Percentiles rank a stretch among this genome's conserved stretches.
Evolutionary conservation across 73 alveolate genomes (phyloP).

Genomic region (Symbiodinium natans): DNA sequence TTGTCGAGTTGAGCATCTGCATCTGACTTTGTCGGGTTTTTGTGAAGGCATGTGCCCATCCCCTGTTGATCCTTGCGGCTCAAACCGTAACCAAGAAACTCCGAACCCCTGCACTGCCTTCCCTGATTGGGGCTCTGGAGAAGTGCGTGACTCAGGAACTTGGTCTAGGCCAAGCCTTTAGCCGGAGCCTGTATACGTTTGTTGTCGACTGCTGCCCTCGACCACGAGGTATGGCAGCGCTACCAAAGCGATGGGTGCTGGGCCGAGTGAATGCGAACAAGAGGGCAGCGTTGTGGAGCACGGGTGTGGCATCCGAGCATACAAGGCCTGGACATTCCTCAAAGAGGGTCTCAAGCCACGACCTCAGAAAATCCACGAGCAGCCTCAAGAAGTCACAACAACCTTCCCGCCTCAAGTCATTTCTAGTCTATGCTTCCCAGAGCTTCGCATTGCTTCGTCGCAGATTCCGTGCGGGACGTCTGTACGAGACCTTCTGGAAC

Average conservation of each 20-base stretch:
- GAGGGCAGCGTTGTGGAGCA: background rate
- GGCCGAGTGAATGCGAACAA: background rate
- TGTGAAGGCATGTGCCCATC: too few species aligned
- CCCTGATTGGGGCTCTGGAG: background rate
- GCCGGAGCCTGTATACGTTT: too few species aligned
- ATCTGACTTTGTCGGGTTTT: too few species aligned
- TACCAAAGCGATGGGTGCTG: constrained; percentile 61
- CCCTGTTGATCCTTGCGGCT: too few species aligned
- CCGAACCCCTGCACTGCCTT: background rate
- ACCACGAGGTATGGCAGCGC: constrained; percentile 44
- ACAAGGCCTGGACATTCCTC: constrained; percentile 77
- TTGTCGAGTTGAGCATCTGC: too few species aligned
- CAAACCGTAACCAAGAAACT: background rate
- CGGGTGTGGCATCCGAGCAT: background rate
- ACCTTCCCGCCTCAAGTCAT: background rate
- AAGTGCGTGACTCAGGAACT: background rate
- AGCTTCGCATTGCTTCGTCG: background rate
- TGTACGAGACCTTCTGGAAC: constrained; percentile 74
- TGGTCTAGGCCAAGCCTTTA: too few species aligned
- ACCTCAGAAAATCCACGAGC: background rate
- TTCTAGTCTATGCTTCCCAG: background rate
- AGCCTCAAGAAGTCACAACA: background rate
- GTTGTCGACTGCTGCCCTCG: too few species aligned
- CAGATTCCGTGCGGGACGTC: constrained; percentile 52
- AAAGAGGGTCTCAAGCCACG: constrained; percentile 62